Base-by-base conservation (phyloP, 176 grass and related monocot genomes). In the Musa beccarii region DNA sequence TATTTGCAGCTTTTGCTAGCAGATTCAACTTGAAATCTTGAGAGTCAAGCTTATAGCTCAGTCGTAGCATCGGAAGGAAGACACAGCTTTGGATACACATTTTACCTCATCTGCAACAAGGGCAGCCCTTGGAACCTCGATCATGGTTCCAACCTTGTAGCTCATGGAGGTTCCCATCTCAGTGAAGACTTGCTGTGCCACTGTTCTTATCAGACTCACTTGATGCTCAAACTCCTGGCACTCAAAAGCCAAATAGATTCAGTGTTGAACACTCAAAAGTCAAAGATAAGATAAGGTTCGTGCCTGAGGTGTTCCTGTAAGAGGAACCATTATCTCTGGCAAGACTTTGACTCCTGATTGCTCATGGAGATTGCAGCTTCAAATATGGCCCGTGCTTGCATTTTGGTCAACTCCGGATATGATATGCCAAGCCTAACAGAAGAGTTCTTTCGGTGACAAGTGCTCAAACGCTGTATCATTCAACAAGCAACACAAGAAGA, bases 301-400 rank as follows among this genome's bases (percentile, higher is more conserved):
- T 88, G 53, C 91, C 88, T 99, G 91, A 79, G 96, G 96, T 81
- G 96, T 99, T 81, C 96, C 96, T 76, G 95, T 81, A 76, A 99
- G 89, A 81, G 96, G 96, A 75, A 99, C 91, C 96, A 99, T 99
- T 67, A 99, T 99, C 81, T 99, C 96, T 43, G 96, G 91, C 24
- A 92, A 83, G 68, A 99, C 91, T 80, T 92, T 81, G 75, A 99
- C 81, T 49, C 96, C 71, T 92, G 96, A 82, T 89, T 92, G 71
- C 50, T 86, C 96, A 95, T 92, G 8, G 89, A 4, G 72, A 95
- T 95, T 20, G 91, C 96, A 80, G 96, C 96, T 90, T 95, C 91
- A 83, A 99, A 99, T 69, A 99, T 99, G 77, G 91, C 91, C 54
- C 86, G 85, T 29, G 84, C 85, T 95, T 99, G 96, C 96, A 99